These are phyloP conservation scores for Hypoxylon rickii DNA, from an alignment of 495 filamentous ascomycete species.

Conservation along the genomic window DNA sequence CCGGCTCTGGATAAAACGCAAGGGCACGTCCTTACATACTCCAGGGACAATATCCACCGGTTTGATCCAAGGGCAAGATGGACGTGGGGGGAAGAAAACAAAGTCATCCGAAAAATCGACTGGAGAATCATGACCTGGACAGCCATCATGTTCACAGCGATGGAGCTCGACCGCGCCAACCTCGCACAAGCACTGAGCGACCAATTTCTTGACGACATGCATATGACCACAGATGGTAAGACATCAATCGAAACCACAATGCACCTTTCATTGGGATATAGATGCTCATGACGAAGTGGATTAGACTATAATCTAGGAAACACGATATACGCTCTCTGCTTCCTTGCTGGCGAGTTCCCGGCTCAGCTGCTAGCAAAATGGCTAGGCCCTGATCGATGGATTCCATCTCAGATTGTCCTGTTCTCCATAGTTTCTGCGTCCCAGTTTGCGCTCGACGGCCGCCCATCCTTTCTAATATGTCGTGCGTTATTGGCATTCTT, in stretches of 20 bases:
- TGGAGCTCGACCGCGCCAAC: slow-evolving; percentile 81
- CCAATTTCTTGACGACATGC: slow-evolving; percentile 44
- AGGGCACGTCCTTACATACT: not conserved
- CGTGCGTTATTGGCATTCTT: slow-evolving; percentile 72
- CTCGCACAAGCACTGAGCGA: slow-evolving; percentile 46
- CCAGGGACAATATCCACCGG: slow-evolving; percentile 53
- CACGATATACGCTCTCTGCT: slow-evolving; percentile 71
- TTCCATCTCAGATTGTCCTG: slow-evolving; percentile 77
- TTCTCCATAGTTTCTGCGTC: slow-evolving; percentile 75
- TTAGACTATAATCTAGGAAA: slow-evolving; percentile 75
- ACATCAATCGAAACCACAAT: no score
- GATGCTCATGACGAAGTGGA: no score
- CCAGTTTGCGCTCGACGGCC: slow-evolving; percentile 68
- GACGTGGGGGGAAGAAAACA: slow-evolving; percentile 49
- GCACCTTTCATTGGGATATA: no score
- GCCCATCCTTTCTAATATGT: slow-evolving; percentile 64
- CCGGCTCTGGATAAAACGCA: not conserved
- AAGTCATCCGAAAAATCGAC: slow-evolving; percentile 47
- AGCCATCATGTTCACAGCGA: slow-evolving; percentile 81
- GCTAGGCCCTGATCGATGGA: slow-evolving; percentile 83
- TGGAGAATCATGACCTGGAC: slow-evolving; percentile 59
- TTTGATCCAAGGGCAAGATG: slow-evolving; percentile 48
- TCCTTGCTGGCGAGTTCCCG: slow-evolving; percentile 73
- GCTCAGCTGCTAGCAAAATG: slow-evolving; percentile 77
- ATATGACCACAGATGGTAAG: slow-evolving; percentile 44